phyloP scores from a whole-genome alignment of 2,329 filamentous ascomycete species.

The Cladosporium phlei region DNA sequence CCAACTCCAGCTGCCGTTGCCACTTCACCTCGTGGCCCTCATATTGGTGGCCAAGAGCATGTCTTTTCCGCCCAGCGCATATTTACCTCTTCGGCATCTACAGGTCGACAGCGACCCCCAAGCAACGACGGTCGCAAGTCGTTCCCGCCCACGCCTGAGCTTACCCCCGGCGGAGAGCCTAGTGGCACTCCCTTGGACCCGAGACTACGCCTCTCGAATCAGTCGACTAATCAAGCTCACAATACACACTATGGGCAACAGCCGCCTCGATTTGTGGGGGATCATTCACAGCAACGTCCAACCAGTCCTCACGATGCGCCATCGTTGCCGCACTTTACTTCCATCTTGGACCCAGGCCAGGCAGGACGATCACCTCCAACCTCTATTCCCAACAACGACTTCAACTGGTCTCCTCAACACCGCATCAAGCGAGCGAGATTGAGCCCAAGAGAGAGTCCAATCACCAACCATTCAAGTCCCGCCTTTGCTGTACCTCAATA shows the following conservation, averaged over 20 bases:
- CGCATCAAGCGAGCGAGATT: constrained; percentile 33
- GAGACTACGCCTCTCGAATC: constrained; percentile 15
- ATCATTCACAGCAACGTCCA: background rate
- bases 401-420: constrained; percentile 33
- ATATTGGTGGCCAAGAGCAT: constrained; percentile 24
- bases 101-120: constrained; percentile 16
- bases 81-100: constrained; percentile 16
- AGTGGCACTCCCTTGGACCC: constrained; percentile 18
- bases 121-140: constrained; percentile 18
- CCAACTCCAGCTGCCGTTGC: constrained; percentile 1
- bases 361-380: constrained; percentile 4
- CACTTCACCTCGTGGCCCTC: constrained; percentile 12
- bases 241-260: background rate
- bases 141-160: constrained; percentile 18
- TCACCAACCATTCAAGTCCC: constrained; percentile 19
- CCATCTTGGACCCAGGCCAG: constrained; percentile 1
- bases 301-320: background rate
- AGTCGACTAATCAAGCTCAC: too few species aligned
- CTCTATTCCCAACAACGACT: constrained; percentile 5
- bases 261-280: background rate
- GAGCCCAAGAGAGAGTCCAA: constrained; percentile 22
- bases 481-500: constrained; percentile 26
- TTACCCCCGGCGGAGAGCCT: constrained; percentile 17
- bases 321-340: constrained; percentile 4
- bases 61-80: constrained; percentile 33